Percentiles rank a stretch among this genome's conserved stretches.
Conservation (phyloP, 1,284 basidiomycete species). For the Fomitopsis palustris region DNA sequence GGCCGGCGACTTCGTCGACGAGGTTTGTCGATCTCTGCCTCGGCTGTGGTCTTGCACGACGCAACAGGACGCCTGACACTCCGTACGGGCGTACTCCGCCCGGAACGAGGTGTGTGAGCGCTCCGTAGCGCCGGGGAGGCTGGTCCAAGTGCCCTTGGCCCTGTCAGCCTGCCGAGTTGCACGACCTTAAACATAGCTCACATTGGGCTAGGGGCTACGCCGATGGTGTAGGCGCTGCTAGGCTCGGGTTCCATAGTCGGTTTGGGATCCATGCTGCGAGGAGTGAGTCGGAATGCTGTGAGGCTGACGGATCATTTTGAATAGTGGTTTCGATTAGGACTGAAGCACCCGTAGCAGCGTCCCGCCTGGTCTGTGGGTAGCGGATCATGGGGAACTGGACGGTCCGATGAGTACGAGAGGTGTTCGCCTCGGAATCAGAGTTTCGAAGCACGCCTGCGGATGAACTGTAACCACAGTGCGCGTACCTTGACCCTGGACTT, state of each 20-base stretch:
- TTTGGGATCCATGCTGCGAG: background rate
- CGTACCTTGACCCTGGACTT: background rate
- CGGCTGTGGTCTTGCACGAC: background rate
- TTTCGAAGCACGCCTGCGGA: background rate
- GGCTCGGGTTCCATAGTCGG: background rate
- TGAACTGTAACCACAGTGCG: background rate
- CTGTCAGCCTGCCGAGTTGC: background rate
- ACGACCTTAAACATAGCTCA: background rate
- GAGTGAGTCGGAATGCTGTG: background rate
- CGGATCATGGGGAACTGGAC: background rate
- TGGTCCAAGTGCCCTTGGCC: background rate
- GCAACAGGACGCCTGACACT: background rate
- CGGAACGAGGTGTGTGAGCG: background rate
- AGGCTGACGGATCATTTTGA: background rate
- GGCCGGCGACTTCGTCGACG: background rate
- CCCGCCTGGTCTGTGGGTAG: background rate
- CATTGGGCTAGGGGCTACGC: background rate
- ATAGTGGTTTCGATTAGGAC: background rate
- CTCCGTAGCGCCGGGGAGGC: background rate
- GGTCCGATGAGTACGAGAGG: background rate
- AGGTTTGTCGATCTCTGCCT: background rate
- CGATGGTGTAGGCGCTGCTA: background rate
- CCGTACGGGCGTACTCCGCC: background rate
- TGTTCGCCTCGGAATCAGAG: background rate
- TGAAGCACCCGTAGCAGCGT: background rate